Evolutionary conservation across 805 yeast species (phyloP).

Genomic region (Yarrowia sp.): DNA sequence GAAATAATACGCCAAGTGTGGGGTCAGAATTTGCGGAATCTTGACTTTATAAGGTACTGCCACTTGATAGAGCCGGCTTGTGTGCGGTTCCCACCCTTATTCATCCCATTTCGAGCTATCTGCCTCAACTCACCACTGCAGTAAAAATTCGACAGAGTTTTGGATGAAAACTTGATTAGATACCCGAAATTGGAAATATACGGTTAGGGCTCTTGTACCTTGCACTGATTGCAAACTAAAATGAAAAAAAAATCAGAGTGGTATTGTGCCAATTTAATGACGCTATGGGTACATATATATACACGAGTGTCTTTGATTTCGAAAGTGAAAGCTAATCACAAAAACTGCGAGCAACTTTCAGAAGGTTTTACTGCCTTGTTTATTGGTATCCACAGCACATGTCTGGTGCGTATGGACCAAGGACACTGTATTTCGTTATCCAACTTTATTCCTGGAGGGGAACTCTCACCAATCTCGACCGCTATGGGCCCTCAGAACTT

Average conservation of each 20-base stretch:
- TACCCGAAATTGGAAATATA: neutral
- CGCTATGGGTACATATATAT: neutral
- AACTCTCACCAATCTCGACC: neutral
- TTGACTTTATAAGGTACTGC: neutral
- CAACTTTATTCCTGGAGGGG: neutral
- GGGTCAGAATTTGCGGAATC: neutral
- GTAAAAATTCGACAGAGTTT: neutral
- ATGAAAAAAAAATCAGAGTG: neutral
- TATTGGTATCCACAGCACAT: neutral
- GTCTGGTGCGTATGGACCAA: neutral
- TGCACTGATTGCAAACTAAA: neutral
- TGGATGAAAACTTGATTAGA: neutral
- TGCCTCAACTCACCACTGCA: conserved; percentile 1
- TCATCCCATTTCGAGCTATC: neutral
- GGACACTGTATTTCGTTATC: neutral
- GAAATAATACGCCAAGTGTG: neutral
- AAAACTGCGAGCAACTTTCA: neutral
- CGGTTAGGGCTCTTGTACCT: conserved; percentile 4
- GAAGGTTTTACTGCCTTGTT: neutral
- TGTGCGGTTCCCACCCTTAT: neutral
- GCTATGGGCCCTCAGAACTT: neutral
- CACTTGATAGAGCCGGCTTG: neutral
- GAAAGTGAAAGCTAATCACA: neutral
- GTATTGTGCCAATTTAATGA: too few species aligned
- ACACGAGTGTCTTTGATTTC: too few species aligned